Percentiles rank a stretch among this genome's conserved stretches.
Conservation (phyloP, 2,329 filamentous ascomycete genomes). For the Ophiocordyceps australis region DNA sequence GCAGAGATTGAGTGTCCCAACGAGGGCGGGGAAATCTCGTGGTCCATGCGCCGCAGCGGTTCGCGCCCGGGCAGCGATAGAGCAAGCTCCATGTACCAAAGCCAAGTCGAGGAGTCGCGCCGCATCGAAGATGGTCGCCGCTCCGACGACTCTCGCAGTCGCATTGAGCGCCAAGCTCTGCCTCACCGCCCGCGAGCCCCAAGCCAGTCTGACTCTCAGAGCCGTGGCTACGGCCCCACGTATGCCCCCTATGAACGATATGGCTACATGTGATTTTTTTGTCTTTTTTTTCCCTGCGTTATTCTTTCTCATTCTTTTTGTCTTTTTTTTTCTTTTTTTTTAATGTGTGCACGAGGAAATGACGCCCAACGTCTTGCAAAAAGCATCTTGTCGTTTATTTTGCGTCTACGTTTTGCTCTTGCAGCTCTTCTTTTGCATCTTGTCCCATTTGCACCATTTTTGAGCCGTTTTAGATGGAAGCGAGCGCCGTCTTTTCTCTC, state of each 20-base stretch:
- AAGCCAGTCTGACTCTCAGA: constrained; percentile 29
- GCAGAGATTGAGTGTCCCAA: constrained; percentile 38
- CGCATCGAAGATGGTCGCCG: constrained; percentile 2
- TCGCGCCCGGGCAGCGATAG: constrained; percentile 30
- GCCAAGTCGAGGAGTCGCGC: constrained; percentile 22
- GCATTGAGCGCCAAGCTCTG: constrained; percentile 22
- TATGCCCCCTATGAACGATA: constrained; percentile 9
- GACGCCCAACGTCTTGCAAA: constrained; percentile 4
- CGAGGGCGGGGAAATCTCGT: constrained; percentile 42
- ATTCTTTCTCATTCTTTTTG: constrained; percentile 5
- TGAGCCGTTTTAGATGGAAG: no score
- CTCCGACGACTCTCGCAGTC: constrained; percentile 16
- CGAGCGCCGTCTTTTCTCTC: no score
- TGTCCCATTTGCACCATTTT: no score
- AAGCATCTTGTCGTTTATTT: constrained; percentile 3
- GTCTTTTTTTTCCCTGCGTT: constrained; percentile 7
- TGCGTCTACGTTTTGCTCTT: no score
- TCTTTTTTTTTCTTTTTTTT: neutral
- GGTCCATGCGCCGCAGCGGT: constrained; percentile 16
- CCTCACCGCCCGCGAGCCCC: constrained; percentile 24
- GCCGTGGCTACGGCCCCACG: constrained; percentile 12
- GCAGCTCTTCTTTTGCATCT: no score
- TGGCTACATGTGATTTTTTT: constrained; percentile 2
- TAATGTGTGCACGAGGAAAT: neutral
- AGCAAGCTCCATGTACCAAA: constrained; percentile 25